Evolutionary conservation across 2,329 filamentous ascomycete genomes (phyloP).

Genomic region (Chaetomiaceae sp.): DNA sequence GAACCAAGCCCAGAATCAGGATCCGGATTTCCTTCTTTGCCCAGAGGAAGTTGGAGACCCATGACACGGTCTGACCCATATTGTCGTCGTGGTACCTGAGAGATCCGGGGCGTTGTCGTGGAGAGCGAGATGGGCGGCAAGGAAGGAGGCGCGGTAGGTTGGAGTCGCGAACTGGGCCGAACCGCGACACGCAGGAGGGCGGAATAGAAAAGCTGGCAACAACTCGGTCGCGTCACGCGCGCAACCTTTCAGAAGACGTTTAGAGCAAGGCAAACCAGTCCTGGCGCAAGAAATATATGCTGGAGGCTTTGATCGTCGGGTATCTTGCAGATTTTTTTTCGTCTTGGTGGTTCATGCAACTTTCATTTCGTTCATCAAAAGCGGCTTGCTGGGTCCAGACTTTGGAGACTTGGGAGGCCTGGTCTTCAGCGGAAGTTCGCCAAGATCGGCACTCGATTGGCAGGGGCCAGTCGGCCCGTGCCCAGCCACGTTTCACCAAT

Average conservation of each 20-base stretch:
- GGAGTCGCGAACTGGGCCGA: slow-evolving; percentile 2
- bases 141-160: background rate
- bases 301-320: background rate
- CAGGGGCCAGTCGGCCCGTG: background rate
- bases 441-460: slow-evolving; percentile 14
- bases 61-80: slow-evolving; percentile 63
- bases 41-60: slow-evolving; percentile 72
- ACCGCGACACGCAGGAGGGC: background rate
- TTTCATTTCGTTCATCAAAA: slow-evolving; percentile 14
- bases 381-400: slow-evolving; percentile 13
- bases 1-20: slow-evolving; percentile 86
- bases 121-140: background rate
- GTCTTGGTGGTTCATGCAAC: slow-evolving; percentile 13
- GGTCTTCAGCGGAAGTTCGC: slow-evolving; percentile 2
- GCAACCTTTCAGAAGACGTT: background rate
- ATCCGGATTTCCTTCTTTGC: slow-evolving; percentile 98
- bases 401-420: slow-evolving; percentile 2
- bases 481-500: background rate
- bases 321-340: slow-evolving; percentile 12
- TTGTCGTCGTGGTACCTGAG: slow-evolving; percentile 30
- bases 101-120: slow-evolving; percentile 3
- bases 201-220: background rate
- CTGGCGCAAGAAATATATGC: background rate
- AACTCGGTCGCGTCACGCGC: background rate
- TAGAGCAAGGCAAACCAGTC: background rate